These are phyloP conservation scores for Cladophialophora immunda DNA, from an alignment of 2,329 filamentous ascomycete genomes.

Conservation along the genomic window DNA sequence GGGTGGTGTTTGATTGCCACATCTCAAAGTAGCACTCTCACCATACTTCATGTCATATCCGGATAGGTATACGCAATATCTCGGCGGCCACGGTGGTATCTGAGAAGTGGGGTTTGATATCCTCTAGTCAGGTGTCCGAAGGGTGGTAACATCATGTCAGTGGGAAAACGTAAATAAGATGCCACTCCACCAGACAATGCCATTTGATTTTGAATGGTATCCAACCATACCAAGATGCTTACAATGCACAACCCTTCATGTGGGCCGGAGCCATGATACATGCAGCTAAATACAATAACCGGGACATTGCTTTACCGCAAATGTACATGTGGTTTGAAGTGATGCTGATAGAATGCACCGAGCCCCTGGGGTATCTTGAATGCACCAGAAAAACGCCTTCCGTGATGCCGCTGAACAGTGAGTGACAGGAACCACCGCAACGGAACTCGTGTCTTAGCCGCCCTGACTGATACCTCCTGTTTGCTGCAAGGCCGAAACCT, in stretches of 20 bases:
- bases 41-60: too few species aligned
- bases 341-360: slow-evolving; percentile 32
- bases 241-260: slow-evolving; percentile 20
- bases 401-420: slow-evolving; percentile 32
- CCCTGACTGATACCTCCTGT: slow-evolving; percentile 38
- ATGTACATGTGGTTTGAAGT: slow-evolving; percentile 21
- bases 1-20: too few species aligned
- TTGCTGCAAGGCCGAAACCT: slow-evolving; percentile 53
- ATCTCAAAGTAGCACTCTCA: too few species aligned
- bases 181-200: neutral
- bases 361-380: slow-evolving; percentile 32
- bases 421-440: slow-evolving; percentile 7
- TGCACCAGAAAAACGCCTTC: slow-evolving; percentile 27
- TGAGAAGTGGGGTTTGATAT: neutral
- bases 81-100: neutral
- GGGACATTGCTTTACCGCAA: slow-evolving; percentile 3
- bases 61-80: neutral
- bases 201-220: slow-evolving; percentile 2
- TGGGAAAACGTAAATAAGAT: neutral
- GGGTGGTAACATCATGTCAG: neutral
- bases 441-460: slow-evolving; percentile 31
- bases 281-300: slow-evolving; percentile 5
- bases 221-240: slow-evolving; percentile 18
- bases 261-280: slow-evolving; percentile 8
- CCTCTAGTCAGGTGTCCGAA: neutral